These are phyloP conservation scores for Rhizopus stolonifer DNA, from an alignment of 371 early-diverging fungal genomes.

Conservation along the genomic window DNA sequence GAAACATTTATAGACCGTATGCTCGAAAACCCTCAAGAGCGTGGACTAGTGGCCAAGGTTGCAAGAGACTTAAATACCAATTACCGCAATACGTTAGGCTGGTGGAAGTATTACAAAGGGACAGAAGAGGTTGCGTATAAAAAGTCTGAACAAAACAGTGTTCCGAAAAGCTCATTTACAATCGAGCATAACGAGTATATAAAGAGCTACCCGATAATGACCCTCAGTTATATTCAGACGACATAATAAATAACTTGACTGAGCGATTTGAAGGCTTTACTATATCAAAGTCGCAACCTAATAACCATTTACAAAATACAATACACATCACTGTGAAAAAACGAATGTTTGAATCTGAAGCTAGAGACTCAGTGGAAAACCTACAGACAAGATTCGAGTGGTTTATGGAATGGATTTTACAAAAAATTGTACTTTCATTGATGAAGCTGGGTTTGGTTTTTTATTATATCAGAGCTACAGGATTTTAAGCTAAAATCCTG, in stretches of 20 bases:
- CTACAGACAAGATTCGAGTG: constrained; percentile 9
- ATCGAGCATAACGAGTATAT: constrained; percentile 12
- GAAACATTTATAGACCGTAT: too few relatives aligned
- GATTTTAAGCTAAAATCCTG: neutral
- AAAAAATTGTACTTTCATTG: constrained; percentile 20
- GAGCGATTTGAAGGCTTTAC: too few relatives aligned
- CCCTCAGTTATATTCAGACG: constrained; percentile 12
- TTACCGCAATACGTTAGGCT: too few relatives aligned
- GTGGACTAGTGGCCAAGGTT: constrained; percentile 4
- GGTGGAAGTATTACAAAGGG: neutral
- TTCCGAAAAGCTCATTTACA: constrained; percentile 18
- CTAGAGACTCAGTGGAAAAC: constrained; percentile 6
- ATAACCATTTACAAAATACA: constrained; percentile 12
- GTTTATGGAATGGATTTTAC: constrained; percentile 21
- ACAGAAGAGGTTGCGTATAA: constrained; percentile 3
- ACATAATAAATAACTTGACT: constrained; percentile 7
- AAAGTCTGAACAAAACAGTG: constrained; percentile 11
- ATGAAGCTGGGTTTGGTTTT: constrained; percentile 21
- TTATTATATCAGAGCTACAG: constrained; percentile 8
- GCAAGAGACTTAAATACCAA: too few relatives aligned
- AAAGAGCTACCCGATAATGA: neutral
- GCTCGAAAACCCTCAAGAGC: too few relatives aligned
- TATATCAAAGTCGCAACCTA: constrained; percentile 4
- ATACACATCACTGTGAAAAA: constrained; percentile 7
- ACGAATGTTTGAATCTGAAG: constrained; percentile 7